These are phyloP conservation scores for Solanum chiquidenum DNA, from an alignment of 257 asterid species.

Conservation along the genomic window DNA sequence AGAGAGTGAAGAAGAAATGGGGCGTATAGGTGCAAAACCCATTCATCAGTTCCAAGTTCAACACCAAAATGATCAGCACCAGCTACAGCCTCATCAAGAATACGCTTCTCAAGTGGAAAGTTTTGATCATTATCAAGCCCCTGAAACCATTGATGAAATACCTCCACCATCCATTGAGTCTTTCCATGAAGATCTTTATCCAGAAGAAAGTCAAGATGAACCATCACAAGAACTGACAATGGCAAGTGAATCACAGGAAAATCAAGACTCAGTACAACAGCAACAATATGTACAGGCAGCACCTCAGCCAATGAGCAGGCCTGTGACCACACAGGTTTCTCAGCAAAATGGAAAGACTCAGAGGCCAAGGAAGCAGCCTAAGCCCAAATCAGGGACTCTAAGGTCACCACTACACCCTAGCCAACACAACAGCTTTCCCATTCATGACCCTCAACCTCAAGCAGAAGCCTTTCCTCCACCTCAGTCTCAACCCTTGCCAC, in stretches of 20 bases:
- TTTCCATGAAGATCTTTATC: slow-evolving; percentile 5
- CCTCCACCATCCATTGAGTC: slow-evolving; percentile 1
- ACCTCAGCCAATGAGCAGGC: background rate
- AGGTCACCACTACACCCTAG: background rate
- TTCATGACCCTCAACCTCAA: background rate
- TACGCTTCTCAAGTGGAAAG: background rate
- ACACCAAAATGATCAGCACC: background rate
- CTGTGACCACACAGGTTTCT: background rate
- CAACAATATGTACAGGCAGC: background rate
- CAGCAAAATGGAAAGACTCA: background rate
- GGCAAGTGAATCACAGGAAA: background rate
- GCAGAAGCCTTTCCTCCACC: slow-evolving; percentile 5
- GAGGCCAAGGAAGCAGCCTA: background rate
- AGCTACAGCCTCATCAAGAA: background rate
- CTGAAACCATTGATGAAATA: slow-evolving; percentile 10
- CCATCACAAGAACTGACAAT: background rate
- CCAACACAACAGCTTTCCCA: background rate
- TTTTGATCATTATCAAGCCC: background rate
- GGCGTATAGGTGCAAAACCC: slow-evolving; percentile 5
- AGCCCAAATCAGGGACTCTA: background rate
- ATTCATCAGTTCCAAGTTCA: background rate
- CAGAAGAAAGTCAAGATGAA: background rate
- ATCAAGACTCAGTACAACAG: background rate
- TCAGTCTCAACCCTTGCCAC: background rate
- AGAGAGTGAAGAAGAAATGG: slow-evolving; percentile 1